Base-by-base conservation (phyloP, 2,329 filamentous ascomycete genomes). In the Cercospora canescens region DNA sequence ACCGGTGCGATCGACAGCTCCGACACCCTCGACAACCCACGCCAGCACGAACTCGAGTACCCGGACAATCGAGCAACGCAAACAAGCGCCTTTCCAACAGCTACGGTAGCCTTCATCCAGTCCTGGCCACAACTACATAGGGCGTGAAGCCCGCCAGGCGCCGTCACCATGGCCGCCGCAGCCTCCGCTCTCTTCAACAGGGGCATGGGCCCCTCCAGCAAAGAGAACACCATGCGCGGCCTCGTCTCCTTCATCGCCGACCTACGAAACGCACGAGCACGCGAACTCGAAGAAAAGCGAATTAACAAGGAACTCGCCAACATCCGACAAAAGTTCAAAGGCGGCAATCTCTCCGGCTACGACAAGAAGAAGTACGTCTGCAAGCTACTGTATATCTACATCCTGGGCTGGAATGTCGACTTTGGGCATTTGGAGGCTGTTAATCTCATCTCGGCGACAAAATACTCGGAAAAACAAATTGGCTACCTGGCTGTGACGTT, bases 301-400 rank as follows among this genome's bases (percentile, higher is more conserved):
- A 98, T 99, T 83, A 99, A 99, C 81, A 99, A 99, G 84, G 95
- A 99, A 83, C 83, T 99, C 79, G 95, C 95, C 77, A 99, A 99
- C 78, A 99, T 99, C 79, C 89, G 93, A 76, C 93, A 97, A 82
- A 98, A 98, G 82, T 99, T 98, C 85, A 97, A 96, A 86, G 87
- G 87, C 86, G 81, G 77, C 70, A 95, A 87, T 77, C 84, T 99
- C 65, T 97, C 91, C 77, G 96, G 95, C 71, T 99, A 99, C 78
- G 93, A 97, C 84, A 97, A 96, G 85, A 99, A 99, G 87, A 99
- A 99, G 91, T 99, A 99, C 79, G 95, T 99, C 72, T 99, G 95
- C 92, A 99, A 99, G 89, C 88, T 99, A 72, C 85, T 99, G 68
- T 99, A 99, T 80, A 98, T 99, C 76, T 99, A 99, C 80, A 99